Evolutionary conservation across 495 filamentous ascomycete genomes (phyloP).

Genomic region (Aspergillus heteromorphus): DNA sequence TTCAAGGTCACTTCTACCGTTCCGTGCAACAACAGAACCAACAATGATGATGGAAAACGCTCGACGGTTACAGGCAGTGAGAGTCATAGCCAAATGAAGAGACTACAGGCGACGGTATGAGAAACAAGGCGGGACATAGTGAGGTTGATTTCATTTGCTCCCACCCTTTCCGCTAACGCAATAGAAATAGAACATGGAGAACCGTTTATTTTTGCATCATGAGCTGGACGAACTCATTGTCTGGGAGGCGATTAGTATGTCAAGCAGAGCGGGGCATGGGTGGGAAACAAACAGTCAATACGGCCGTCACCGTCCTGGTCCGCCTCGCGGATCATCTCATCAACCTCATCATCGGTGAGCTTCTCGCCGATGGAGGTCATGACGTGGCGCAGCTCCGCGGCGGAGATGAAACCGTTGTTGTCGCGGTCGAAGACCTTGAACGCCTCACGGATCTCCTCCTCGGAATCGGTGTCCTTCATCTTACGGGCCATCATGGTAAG

Average conservation of each 20-base stretch:
- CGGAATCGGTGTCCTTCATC: constrained; percentile 99
- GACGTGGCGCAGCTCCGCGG: constrained; percentile 94
- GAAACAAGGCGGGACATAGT: constrained; percentile 19
- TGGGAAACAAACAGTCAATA: constrained; percentile 73
- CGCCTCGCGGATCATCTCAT: constrained; percentile 99
- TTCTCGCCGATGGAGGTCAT: constrained; percentile 99
- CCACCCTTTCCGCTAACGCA: constrained; percentile 29
- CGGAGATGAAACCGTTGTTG: constrained; percentile 99
- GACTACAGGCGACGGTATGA: constrained; percentile 29
- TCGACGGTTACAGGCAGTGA: constrained; percentile 26
- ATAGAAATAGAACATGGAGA: constrained; percentile 23
- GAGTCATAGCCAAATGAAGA: constrained; percentile 21
- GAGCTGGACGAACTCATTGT: constrained; percentile 99
- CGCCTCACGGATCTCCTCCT: constrained; percentile 96
- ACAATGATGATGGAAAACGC: constrained; percentile 26
- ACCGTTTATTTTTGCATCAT: constrained; percentile 98
- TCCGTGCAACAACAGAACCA: constrained; percentile 7
- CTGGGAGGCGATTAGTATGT: constrained; percentile 37
- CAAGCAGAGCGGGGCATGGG: not conserved
- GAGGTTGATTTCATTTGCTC: constrained; percentile 12
- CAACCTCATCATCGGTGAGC: constrained; percentile 97
- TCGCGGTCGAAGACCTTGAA: constrained; percentile 98
- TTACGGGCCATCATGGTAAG: constrained; percentile 99
- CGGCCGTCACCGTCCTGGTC: constrained; percentile 97
- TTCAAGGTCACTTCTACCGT: constrained; percentile 5